These are phyloP conservation scores for Aspergillus pseudoviridinutans DNA, from an alignment of 2,329 filamentous ascomycete genomes.

Conservation along the genomic window DNA sequence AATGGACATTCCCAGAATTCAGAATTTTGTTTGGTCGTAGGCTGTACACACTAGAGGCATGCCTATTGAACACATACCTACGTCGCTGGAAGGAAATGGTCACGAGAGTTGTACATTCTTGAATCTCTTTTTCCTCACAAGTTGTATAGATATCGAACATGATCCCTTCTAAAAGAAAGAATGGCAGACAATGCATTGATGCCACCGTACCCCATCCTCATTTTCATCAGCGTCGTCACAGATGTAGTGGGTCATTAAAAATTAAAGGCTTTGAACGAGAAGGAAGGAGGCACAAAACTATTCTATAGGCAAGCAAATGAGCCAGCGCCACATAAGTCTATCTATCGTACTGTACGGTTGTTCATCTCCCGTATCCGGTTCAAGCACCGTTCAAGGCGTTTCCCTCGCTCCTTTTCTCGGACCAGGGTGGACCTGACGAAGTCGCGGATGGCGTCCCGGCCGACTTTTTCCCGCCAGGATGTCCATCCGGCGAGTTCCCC, in stretches of 20 bases:
- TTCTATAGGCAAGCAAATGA: constrained; percentile 4
- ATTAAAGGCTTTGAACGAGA: constrained; percentile 3
- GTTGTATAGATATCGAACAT: not conserved
- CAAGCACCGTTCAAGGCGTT: constrained; percentile 75
- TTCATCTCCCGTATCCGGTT: constrained; percentile 51
- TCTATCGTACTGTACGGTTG: constrained; percentile 14
- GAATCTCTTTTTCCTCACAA: not conserved
- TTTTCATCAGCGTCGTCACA: constrained; percentile 1
- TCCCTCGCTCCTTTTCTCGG: constrained; percentile 71
- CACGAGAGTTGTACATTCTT: not conserved
- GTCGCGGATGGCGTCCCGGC: constrained; percentile 67
- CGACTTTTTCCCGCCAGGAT: constrained; percentile 76
- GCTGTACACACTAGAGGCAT: not conserved
- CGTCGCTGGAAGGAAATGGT: not conserved
- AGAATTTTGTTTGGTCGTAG: not conserved
- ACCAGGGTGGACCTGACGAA: constrained; percentile 77
- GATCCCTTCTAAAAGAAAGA: not conserved
- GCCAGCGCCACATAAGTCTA: constrained; percentile 3
- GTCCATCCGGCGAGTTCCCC: constrained; percentile 92
- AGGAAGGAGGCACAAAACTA: not conserved
- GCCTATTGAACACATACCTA: not conserved
- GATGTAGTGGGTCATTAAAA: not conserved
- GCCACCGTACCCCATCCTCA: not conserved
- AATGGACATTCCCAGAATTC: not conserved
- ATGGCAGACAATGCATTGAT: not conserved